Evolutionary conservation across 1,284 basidiomycete species (phyloP), one percentile per base, ranked within the genome.

Genomic region (Fomes fomentarius): DNA sequence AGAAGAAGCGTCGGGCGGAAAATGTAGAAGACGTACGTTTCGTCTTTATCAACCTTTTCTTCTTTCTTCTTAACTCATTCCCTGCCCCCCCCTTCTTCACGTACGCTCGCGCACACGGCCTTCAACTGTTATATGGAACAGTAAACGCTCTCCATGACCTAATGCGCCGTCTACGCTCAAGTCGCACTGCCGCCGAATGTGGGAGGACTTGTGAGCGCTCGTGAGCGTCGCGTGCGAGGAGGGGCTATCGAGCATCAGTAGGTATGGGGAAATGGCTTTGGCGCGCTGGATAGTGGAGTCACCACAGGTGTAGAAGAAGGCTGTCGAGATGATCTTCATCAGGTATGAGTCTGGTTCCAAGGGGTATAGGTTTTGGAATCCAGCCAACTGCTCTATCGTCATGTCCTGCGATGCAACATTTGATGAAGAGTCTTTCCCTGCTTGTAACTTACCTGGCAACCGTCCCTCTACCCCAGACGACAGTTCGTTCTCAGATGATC

Each of bases 161-260:
- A 98, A 69, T 85, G 94, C 14, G 82, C 88, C 0, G 74, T 98
- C 0, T 96, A 96, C 63, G 96, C 85, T 98, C 10, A 83, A 83
- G 64, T 81, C 87, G 0, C 88, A 91, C 4, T 96, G 94, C 66
- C 76, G 87, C 30, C 90, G 87, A 25, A 99, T 96, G 95, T 91
- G 96, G 68, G 96, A 99, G 66, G 86, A 94, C 61, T 78, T 98
- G 0, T 99, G 96, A 97, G 93, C 93, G 1, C 88, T 94, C 62
- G 79, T 96, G 53, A 89, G 89, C 64, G 80, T 94, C 41, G 78
- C 94, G 28, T 90, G 94, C 62, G 95, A 98, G 70, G 86, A 92
- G 57, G 85, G 87, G 54, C 80, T 33, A 67, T 89, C 14, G 79
- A 80, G 12, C 79, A 78, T 1, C 60, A 63, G 21, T 77, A 79